Evolutionary conservation across 805 yeast species (phyloP), one percentile per base, ranked within the genome.

Genomic region (Zygosaccharomyces lentus): DNA sequence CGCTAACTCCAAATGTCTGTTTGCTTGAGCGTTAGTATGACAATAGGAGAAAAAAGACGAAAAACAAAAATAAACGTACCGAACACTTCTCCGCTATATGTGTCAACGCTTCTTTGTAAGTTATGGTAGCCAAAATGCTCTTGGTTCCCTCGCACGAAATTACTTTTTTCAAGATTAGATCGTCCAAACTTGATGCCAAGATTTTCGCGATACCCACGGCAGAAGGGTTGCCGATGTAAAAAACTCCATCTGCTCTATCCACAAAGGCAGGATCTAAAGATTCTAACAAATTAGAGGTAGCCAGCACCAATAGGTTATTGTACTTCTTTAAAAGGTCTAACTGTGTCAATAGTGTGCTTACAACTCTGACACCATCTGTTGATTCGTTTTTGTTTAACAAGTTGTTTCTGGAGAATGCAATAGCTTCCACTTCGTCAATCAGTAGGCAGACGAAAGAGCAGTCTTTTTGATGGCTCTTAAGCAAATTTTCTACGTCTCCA

Each of bases 401-500:
- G 13, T 63, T 61, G 7, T 55, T 41, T 54, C 78, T 61, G 13
- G 75, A 69, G 30, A 67, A 59, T 1, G 75, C 75, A 26, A 74
- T 58, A 0, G 77, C 68, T 52, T 74, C 78, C 9, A 73, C 67
- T 47, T 74, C 78, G 52, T 74, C 77, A 38, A 74, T 68, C n/a
- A 73, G 48, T 12, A 73, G 48, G 37, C 71, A 62, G 2, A 72
- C 56, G 46, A 65, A 58, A 10, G 52, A 43, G 3, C 48, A 48
- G 13, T 51, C 39, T 9, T 56, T 40, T 15, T 47, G 37, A 10
- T 47, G 48, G 4, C 42, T 41, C 36, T 48, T 45, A 15, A 66
- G 43, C 19, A 70, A 25, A 0, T 43, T 43, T 44, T 61, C 65
- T 4, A 72, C 50, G 25, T 67, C 68, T 12, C 58, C 55, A 43